These are phyloP conservation scores for Stagonosporopsis tanaceti DNA, from an alignment of 2,329 filamentous ascomycete species.

Conservation along the genomic window DNA sequence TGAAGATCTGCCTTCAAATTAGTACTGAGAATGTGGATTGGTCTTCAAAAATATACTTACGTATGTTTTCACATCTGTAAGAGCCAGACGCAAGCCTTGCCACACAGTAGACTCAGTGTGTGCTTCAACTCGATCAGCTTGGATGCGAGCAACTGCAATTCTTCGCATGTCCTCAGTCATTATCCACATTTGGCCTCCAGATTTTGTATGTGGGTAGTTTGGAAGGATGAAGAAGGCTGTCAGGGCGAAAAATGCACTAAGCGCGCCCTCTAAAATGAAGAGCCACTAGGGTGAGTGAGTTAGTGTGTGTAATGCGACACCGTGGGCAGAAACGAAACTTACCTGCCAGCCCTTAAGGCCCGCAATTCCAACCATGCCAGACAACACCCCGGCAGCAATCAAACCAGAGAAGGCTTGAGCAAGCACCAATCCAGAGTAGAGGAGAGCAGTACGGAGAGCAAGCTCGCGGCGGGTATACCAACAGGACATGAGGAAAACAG, in stretches of 20 bases:
- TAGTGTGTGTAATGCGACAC: background rate
- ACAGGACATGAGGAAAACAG: constrained; percentile 21
- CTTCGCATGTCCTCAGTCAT: constrained; percentile 14
- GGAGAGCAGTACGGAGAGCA: constrained; percentile 14
- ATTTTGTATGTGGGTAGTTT: constrained; percentile 51
- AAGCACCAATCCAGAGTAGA: constrained; percentile 63
- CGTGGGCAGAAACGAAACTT: background rate
- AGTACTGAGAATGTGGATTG: background rate
- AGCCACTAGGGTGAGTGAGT: constrained; percentile 20
- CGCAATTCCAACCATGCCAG: constrained; percentile 46
- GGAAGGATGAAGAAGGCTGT: constrained; percentile 55
- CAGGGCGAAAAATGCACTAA: constrained; percentile 19
- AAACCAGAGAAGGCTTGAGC: constrained; percentile 66
- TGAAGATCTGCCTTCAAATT: constrained; percentile 4
- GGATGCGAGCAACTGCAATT: constrained; percentile 12
- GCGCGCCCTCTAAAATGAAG: constrained; percentile 27
- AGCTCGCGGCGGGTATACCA: constrained; percentile 23
- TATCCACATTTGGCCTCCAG: constrained; percentile 10
- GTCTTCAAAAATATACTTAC: constrained; percentile 2
- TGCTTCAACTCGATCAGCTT: constrained; percentile 18
- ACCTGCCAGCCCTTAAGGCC: constrained; percentile 41
- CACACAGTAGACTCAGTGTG: constrained; percentile 19
- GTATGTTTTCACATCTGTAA: constrained; percentile 18
- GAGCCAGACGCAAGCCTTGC: constrained; percentile 21
- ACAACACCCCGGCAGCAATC: constrained; percentile 51